Evolutionary conservation across 768 basidiomycete species (phyloP).

Genomic region (Podaxis pistillaris): DNA sequence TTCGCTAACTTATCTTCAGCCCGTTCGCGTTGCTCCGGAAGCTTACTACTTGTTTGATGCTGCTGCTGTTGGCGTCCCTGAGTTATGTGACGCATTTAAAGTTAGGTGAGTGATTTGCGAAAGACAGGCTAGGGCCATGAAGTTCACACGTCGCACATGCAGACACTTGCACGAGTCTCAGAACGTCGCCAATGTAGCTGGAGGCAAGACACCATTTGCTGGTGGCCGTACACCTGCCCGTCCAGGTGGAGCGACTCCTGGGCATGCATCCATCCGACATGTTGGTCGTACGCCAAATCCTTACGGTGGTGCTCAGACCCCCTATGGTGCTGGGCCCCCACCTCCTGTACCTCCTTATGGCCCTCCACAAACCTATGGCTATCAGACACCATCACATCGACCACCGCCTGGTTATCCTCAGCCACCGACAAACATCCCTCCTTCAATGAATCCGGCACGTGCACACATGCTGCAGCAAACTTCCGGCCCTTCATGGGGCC

Average conservation of each 20-base stretch:
- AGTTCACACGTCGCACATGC: conserved; percentile 9
- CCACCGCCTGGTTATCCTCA: conserved; percentile 34
- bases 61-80: conserved; percentile 85
- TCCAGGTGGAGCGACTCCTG: conserved; percentile 77
- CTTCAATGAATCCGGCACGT: conserved; percentile 66
- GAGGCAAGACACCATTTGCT: conserved; percentile 80
- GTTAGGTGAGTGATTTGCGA: conserved; percentile 49
- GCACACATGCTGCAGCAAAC: conserved; percentile 60
- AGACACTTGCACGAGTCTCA: conserved; percentile 83
- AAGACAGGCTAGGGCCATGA: background rate
- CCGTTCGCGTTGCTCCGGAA: conserved; percentile 83
- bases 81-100: conserved; percentile 98
- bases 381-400: conserved; percentile 47
- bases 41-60: conserved; percentile 91
- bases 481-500: conserved; percentile 25
- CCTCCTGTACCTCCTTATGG: conserved; percentile 27
- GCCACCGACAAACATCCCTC: conserved; percentile 37
- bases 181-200: conserved; percentile 47
- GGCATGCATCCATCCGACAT: conserved; percentile 75
- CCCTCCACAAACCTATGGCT: conserved; percentile 38
- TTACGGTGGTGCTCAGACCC: conserved; percentile 54
- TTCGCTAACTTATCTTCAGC: conserved; percentile 41
- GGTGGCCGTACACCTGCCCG: conserved; percentile 77
- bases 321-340: conserved; percentile 32
- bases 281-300: conserved; percentile 78